Base-by-base conservation (phyloP, 306 rosid species). In the Vigna mungo region DNA sequence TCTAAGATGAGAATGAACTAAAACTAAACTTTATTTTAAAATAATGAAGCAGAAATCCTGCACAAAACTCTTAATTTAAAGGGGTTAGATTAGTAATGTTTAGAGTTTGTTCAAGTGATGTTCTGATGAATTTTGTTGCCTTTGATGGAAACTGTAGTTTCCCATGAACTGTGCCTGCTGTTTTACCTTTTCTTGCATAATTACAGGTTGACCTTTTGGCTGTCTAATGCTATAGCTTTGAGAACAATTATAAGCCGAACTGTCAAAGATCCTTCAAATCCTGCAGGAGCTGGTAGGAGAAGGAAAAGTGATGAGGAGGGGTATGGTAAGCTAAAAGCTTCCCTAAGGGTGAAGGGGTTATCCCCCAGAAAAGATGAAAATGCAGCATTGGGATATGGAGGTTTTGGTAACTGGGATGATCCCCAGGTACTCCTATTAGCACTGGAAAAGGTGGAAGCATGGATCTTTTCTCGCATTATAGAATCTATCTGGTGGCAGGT, bases 401-500 rank as follows among this genome's bases (percentile, higher is more conserved):
- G 85, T 77, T 85, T 83, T 11, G 77, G 88, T 69, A 77, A 89
- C 75, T 90, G 96, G 90, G 91, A 86, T 69, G 87, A 90, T 37
- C 86, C 87, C 3, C 82, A 41, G 14, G 84, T 85, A 32, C 86
- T 86, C 79, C 79, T 68, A 43, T 80, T 83, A 78, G 91, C 91
- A 67, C 81, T 92, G 65, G 91, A 87, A 83, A 92, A 90, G 79
- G 78, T 90, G 18, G 97, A 92, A 86, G 85, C 91, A 12, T 92
- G 97, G 97, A 90, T 90, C 81, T 92, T 92, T 85, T 87, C 94
- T 54, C 90, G 96, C 32, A 84, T 92, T 69, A 85, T 92, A 56
- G 97, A 92, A 81, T 92, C 94, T 74, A 72, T 89, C 72, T 92
- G 97, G 97, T 92, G 97, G 94, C 97, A 89, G 96, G 97, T 90